Base-by-base conservation (phyloP, 1,139 yeast species). In the Candida anutae region DNA sequence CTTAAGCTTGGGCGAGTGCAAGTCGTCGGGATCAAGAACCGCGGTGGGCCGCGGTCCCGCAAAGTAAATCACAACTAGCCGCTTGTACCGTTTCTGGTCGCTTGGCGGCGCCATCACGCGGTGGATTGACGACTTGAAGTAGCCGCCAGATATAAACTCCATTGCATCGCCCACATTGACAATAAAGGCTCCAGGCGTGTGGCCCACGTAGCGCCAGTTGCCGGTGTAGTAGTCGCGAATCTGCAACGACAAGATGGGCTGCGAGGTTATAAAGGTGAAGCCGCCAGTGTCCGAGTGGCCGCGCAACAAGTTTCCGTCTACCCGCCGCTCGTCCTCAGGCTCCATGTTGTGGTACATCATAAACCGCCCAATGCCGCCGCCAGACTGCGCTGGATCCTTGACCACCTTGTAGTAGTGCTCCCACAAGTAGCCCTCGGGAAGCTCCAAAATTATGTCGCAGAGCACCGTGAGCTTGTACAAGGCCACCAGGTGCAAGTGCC, bases 331-430 rank as follows among this genome's bases (percentile, higher is more conserved):
- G 25, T 54, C 58, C 16, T 50, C 50, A 3, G 47, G 40, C 6
- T 45, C 37, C 54, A 55, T 48, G 11, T 43, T 46, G 30, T 53
- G 55, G 31, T 54, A 55, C 11, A 47, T 31, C 61, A 55, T 55
- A 26, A 55, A 52, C 32, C 62, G 40, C 5, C 61, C 62, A 25
- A 49, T 50, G 3, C 61, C 62, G 22, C 45, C 45, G 2, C 59
- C 60, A 3, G 58, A 52, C 27, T 51, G 46, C 8, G 38, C 35
- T 24, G 33, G 22, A 33, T 50, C 48, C 21, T 43, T 36, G 27
- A 35, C 37, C 24, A 48, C 32, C 18, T 49, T 53, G 32, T 44
- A 55, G 28, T 52, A 55, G 27, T 53, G 48, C 23, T 55, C 58
- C 50, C 53, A 55, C 3, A 55, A 35, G 26, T 32, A 40, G 1